Evolutionary conservation across 2,329 filamentous ascomycete species (phyloP).

Genomic region (Cercospora janseana): DNA sequence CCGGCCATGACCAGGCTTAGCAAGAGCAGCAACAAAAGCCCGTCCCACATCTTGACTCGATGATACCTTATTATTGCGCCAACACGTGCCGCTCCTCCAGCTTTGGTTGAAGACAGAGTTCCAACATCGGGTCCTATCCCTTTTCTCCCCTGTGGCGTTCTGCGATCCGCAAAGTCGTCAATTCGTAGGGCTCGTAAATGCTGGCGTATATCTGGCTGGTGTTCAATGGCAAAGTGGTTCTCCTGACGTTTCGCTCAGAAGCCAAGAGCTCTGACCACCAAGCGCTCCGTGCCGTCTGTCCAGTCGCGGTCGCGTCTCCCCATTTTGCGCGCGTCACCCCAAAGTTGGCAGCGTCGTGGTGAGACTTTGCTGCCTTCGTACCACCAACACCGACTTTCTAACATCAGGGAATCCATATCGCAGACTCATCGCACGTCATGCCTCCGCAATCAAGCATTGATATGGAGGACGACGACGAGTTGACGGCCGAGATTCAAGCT

Average conservation of each 20-base stretch:
- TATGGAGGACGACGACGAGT: conserved; percentile 28
- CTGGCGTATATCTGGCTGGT: not conserved
- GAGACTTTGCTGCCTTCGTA: too few relatives aligned
- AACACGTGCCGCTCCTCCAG: not conserved
- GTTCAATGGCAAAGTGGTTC: not conserved
- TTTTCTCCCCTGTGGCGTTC: not conserved
- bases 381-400: conserved; percentile 1
- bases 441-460: conserved; percentile 4
- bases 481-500: conserved; percentile 28
- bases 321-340: not conserved
- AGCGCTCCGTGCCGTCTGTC: not conserved
- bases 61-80: conserved; percentile 1
- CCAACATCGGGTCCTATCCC: not conserved
- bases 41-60: conserved; percentile 53
- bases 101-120: not conserved
- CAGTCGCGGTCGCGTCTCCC: conserved; percentile 3
- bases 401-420: not conserved
- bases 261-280: not conserved
- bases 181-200: not conserved
- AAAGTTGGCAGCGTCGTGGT: too few relatives aligned
- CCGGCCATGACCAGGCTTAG: conserved; percentile 65
- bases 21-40: conserved; percentile 62
- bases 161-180: not conserved
- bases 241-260: not conserved
- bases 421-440: not conserved